Base-by-base conservation (phyloP, 306 rosid genomes). In the Prunus kanzakura region DNA sequence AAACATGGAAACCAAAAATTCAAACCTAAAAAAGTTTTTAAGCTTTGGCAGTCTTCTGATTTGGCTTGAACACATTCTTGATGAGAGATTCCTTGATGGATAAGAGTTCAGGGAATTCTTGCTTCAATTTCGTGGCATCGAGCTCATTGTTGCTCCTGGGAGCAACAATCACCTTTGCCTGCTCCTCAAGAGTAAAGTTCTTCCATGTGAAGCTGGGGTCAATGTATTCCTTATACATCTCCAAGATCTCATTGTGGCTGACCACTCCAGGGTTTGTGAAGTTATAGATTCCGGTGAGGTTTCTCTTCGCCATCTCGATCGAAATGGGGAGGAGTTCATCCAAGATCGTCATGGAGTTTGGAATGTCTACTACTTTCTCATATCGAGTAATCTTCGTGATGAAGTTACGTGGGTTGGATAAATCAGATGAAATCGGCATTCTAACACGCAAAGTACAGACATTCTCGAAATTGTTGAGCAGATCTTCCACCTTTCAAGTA, bases 251-350 rank as follows among this genome's bases (percentile, higher is more conserved):
- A 11, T 93, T 91, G 93, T 93, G 98, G 88, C 97, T 91, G 10
- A 93, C 98, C 67, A 93, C 98, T 32, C 98, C 96, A 1, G 95
- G 97, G 83, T 91, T 93, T 0, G 97, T 93, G 91, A 93, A 93
- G 81, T 93, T 93, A 90, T 91, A 78, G 72, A 71, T 78, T 61
- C 89, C 98, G 2, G 97, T 91, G 79, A 93, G 98, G 65, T 93
- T 88, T 64, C 98, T 88, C 90, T 91, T 91, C 0, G 95, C 98
- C 98, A 93, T 91, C 83, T 89, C 93, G 0, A 93, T 78, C 8
- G 98, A 93, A 61, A 93, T 67, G 13, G 98, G 98, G 10, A 93
- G 93, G 11, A 93, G 95, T 71, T 93, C 98, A 49, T 93, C 98
- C 85, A 93, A 76, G 83, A 93, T 82, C 0, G 91, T 91, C 98